These are phyloP conservation scores for Backusella liffmaniae DNA, from an alignment of 192 early-diverging fungal genomes.

Conservation along the genomic window DNA sequence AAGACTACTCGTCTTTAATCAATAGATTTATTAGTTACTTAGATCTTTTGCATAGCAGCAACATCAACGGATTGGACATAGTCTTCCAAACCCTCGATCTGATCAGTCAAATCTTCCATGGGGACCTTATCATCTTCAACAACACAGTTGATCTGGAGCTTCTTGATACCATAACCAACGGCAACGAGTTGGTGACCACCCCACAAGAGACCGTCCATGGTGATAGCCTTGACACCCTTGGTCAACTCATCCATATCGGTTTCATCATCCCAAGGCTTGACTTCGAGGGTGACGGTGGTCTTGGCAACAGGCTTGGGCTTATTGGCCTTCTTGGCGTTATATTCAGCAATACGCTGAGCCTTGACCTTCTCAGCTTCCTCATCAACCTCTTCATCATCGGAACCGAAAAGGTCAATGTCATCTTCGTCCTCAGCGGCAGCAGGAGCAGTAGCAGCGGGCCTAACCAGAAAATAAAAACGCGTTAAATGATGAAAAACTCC, in stretches of 20 bases:
- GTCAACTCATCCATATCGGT: constrained; percentile 83
- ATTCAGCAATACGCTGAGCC: constrained; percentile 86
- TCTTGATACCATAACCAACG: constrained; percentile 95
- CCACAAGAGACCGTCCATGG: constrained; percentile 91
- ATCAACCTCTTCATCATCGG: constrained; percentile 91
- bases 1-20: neutral
- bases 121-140: constrained; percentile 93
- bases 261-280: constrained; percentile 99
- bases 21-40: constrained; percentile 30
- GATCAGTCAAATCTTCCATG: constrained; percentile 78
- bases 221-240: constrained; percentile 66
- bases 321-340: constrained; percentile 88
- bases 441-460: constrained; percentile 47
- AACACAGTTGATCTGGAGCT: constrained; percentile 91
- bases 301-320: constrained; percentile 88
- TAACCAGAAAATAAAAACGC: constrained; percentile 7
- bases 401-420: constrained; percentile 94
- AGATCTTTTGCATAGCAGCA: constrained; percentile 89
- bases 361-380: constrained; percentile 88
- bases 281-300: constrained; percentile 88
- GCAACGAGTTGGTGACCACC: constrained; percentile 75
- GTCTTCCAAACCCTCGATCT: constrained; percentile 81
- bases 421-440: constrained; percentile 85
- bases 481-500: neutral
- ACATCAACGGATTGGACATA: constrained; percentile 91